Conservation (phyloP, 129 eudicot genomes). For the Arctium lappa region DNA sequence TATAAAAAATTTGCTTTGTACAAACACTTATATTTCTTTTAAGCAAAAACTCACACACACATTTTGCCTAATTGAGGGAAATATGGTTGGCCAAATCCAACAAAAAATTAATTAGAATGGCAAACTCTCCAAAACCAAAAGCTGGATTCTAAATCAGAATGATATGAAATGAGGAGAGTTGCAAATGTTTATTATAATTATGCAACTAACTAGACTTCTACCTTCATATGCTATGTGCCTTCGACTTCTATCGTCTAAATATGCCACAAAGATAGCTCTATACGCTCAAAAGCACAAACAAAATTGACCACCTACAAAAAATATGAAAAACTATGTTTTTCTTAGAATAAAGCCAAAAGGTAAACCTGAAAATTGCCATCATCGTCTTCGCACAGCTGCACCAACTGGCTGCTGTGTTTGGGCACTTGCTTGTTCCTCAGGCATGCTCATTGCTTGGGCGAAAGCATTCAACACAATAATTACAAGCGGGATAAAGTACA, state of each 20-base stretch:
- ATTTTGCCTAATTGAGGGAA: neutral
- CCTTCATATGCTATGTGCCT: neutral
- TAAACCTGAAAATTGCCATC: conserved; percentile 16
- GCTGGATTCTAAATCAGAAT: neutral
- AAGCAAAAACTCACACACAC: neutral
- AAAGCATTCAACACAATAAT: conserved; percentile 67
- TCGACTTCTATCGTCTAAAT: neutral
- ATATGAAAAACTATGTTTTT: neutral
- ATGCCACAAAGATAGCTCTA: neutral
- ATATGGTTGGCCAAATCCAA: neutral
- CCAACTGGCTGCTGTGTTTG: conserved; percentile 42
- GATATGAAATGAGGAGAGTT: neutral
- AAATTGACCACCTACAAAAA: neutral
- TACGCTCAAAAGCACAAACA: neutral
- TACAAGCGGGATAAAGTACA: conserved; percentile 74
- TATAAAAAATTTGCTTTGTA: neutral
- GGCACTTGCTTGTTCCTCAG: conserved; percentile 63
- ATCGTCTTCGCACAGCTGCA: conserved; percentile 66
- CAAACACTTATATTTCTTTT: neutral
- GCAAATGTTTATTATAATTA: neutral
- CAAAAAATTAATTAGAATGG: neutral
- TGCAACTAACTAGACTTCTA: neutral
- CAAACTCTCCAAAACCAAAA: neutral
- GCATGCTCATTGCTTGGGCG: conserved; percentile 76
- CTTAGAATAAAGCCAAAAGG: neutral